A percentile compares a stretch with the other conserved stretches of the same genome.
Evolutionary conservation across 1,284 basidiomycete species (phyloP).

Genomic region (Marasmius tenuissimus): DNA sequence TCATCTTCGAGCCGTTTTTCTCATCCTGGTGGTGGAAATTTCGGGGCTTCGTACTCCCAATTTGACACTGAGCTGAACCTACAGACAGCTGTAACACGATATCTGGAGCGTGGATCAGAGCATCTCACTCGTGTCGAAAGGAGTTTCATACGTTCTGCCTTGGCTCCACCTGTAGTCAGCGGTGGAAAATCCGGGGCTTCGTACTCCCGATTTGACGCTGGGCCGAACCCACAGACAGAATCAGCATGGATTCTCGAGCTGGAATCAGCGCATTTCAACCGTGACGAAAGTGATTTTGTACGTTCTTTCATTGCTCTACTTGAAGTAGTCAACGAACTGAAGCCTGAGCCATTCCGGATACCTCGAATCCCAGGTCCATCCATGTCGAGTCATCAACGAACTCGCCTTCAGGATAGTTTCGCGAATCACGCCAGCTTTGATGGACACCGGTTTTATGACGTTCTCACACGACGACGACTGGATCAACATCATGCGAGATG

Average conservation of each 20-base stretch:
- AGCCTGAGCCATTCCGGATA: not conserved
- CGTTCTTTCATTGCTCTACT: not conserved
- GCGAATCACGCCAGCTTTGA: not conserved
- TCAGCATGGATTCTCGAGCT: too few species aligned
- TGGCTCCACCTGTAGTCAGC: not conserved
- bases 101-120: too few species aligned
- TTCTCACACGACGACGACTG: slow-evolving; percentile 14
- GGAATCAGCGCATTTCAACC: too few species aligned
- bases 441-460: slow-evolving; percentile 3
- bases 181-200: not conserved
- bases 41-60: too few species aligned
- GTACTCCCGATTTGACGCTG: too few species aligned
- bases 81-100: too few species aligned
- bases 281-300: not conserved
- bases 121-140: too few species aligned
- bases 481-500: slow-evolving; percentile 7
- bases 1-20: not conserved
- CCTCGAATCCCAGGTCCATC: not conserved
- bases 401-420: slow-evolving; percentile 5
- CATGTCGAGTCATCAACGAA: slow-evolving; percentile 12
- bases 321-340: not conserved
- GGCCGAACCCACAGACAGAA: too few species aligned
- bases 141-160: not conserved
- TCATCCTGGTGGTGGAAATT: too few species aligned
- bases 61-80: too few species aligned